Conservation (phyloP, 192 early-diverging fungal genomes). For the Phlyctochytrium bullatum region DNA sequence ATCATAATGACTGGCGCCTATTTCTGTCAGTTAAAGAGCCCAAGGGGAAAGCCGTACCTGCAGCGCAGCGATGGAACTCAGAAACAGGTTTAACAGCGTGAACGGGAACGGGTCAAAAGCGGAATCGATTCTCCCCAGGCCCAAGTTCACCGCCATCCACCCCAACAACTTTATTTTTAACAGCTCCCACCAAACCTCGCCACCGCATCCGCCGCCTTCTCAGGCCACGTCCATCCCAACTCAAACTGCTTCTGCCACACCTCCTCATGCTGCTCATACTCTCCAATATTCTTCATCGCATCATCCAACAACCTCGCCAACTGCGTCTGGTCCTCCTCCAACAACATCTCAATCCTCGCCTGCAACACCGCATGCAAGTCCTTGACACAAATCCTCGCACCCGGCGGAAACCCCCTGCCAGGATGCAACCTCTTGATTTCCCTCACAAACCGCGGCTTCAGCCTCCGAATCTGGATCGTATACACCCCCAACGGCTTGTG, state of each 20-base stretch:
- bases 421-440: conserved; percentile 23
- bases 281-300: conserved; percentile 39
- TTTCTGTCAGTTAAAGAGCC: background rate
- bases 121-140: no score
- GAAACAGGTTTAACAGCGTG: conserved; percentile 45
- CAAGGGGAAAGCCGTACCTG: conserved; percentile 17
- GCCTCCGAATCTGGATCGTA: conserved; percentile 18
- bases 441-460: conserved; percentile 31
- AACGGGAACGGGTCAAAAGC: conserved; percentile 45
- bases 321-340: conserved; percentile 32
- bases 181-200: conserved; percentile 40
- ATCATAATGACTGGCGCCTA: conserved; percentile 51
- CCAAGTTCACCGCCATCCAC: background rate
- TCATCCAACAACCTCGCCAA: conserved; percentile 32
- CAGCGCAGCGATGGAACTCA: conserved; percentile 38
- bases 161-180: no score
- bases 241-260: conserved; percentile 47
- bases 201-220: conserved; percentile 36
- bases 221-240: conserved; percentile 27
- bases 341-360: conserved; percentile 30
- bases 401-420: background rate
- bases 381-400: conserved; percentile 16
- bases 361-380: conserved; percentile 23
- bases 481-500: conserved; percentile 15
- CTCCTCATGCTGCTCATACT: conserved; percentile 41